These are phyloP conservation scores for Clausena lansium DNA, from an alignment of 345 rosid genomes.

Conservation along the genomic window DNA sequence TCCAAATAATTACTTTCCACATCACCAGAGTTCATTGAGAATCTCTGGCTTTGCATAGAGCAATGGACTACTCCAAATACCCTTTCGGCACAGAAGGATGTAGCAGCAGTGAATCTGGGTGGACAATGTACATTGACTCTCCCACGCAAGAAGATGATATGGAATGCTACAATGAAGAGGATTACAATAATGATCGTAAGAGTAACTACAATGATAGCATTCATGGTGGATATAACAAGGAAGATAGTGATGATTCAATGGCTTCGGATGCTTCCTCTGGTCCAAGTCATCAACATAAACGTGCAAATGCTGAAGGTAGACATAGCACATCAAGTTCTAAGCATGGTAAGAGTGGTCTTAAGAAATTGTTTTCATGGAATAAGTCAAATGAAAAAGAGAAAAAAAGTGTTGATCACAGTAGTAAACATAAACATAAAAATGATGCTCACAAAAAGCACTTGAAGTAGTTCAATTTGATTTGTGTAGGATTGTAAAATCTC, in stretches of 20 bases:
- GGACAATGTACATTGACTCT: slow-evolving; percentile 65
- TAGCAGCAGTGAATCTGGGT: slow-evolving; percentile 86
- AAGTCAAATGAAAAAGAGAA: slow-evolving; percentile 32
- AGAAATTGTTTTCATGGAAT: slow-evolving; percentile 27
- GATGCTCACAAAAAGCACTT: slow-evolving; percentile 21
- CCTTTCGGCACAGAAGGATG: slow-evolving; percentile 52
- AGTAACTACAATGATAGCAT: slow-evolving; percentile 4
- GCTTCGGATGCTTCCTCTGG: slow-evolving; percentile 81
- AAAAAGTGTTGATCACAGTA: slow-evolving; percentile 22
- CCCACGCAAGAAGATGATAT: slow-evolving; percentile 51
- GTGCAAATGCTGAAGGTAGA: slow-evolving; percentile 16
- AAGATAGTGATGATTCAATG: slow-evolving; percentile 77
- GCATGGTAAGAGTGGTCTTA: slow-evolving; percentile 24
- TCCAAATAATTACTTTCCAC: neutral
- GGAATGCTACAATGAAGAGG: slow-evolving; percentile 22
- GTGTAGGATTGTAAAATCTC: neutral
- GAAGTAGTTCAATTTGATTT: slow-evolving; percentile 17
- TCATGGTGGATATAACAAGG: slow-evolving; percentile 27
- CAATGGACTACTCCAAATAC: slow-evolving; percentile 36
- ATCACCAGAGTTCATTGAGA: neutral
- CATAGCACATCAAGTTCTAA: slow-evolving; percentile 15
- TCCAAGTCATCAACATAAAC: slow-evolving; percentile 32
- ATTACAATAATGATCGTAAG: neutral
- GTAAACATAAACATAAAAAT: slow-evolving; percentile 16
- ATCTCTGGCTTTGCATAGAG: slow-evolving; percentile 8